Evolutionary conservation across 1,139 yeast species (phyloP).

Genomic region (Protomyces inouyei): DNA sequence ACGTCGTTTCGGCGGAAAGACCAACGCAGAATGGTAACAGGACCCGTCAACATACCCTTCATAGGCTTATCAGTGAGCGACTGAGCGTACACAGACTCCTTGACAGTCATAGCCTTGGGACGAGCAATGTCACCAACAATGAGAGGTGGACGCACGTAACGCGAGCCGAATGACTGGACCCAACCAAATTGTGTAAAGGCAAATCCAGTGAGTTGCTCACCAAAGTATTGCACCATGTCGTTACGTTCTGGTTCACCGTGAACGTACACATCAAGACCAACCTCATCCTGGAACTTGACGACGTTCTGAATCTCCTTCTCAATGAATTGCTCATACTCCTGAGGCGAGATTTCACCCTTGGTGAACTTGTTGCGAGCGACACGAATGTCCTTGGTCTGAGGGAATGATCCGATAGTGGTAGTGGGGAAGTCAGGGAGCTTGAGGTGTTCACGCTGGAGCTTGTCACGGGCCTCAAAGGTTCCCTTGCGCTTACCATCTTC

Average conservation of each 20-base stretch:
- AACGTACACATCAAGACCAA: slow-evolving; percentile 94
- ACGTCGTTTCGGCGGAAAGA: slow-evolving; percentile 99
- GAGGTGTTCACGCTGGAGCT: slow-evolving; percentile 77
- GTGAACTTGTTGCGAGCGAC: slow-evolving; percentile 95
- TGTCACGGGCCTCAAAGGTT: slow-evolving; percentile 81
- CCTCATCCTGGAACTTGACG: slow-evolving; percentile 97
- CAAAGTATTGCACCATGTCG: slow-evolving; percentile 99
- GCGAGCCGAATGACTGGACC: slow-evolving; percentile 99
- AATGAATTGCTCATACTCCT: slow-evolving; percentile 92
- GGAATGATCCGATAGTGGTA: slow-evolving; percentile 99
- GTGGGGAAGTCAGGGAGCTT: slow-evolving; percentile 98
- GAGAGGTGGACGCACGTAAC: slow-evolving; percentile 99
- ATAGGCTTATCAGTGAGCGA: slow-evolving; percentile 90
- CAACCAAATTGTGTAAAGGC: slow-evolving; percentile 98
- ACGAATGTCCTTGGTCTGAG: slow-evolving; percentile 99
- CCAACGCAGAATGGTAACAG: slow-evolving; percentile 99
- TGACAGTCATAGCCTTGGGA: slow-evolving; percentile 97
- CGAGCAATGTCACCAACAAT: slow-evolving; percentile 98
- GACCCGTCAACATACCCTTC: slow-evolving; percentile 99
- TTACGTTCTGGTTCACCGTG: slow-evolving; percentile 99
- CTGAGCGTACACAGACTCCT: slow-evolving; percentile 99
- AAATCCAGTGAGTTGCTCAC: slow-evolving; percentile 97
- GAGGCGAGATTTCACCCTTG: slow-evolving; percentile 92
- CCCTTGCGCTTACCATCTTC: slow-evolving; percentile 70
- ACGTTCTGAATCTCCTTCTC: slow-evolving; percentile 93